Conservation (phyloP, 2,329 filamentous ascomycete species). For the Cryoendolithus antarcticus region DNA sequence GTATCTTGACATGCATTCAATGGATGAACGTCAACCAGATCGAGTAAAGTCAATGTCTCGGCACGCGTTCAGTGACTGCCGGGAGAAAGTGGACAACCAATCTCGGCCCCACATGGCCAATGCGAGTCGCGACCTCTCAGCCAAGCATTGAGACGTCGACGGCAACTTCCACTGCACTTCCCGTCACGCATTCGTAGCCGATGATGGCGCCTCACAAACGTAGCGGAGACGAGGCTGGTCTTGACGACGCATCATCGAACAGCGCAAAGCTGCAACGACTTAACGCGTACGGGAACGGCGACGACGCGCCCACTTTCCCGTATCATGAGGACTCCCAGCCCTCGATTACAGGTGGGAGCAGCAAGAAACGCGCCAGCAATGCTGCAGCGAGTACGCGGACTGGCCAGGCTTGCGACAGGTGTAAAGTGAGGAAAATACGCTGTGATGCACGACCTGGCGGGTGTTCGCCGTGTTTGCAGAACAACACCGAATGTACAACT, state of each 20-base stretch:
- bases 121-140: too few relatives aligned
- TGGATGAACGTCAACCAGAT: too few relatives aligned
- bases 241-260: slow-evolving; percentile 2
- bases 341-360: not conserved
- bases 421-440: slow-evolving; percentile 81
- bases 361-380: slow-evolving; percentile 1
- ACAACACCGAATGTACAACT: slow-evolving; percentile 66
- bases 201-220: slow-evolving; percentile 10
- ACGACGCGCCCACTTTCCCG: too few relatives aligned
- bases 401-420: slow-evolving; percentile 78
- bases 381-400: slow-evolving; percentile 35
- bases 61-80: too few relatives aligned
- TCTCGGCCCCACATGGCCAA: too few relatives aligned
- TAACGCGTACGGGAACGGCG: not conserved
- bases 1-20: too few relatives aligned
- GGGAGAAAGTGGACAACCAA: too few relatives aligned
- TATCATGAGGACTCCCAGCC: too few relatives aligned
- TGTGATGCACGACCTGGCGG: slow-evolving; percentile 72
- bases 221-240: slow-evolving; percentile 11
- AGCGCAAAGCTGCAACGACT: slow-evolving; percentile 2
- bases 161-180: slow-evolving; percentile 13
- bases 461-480: slow-evolving; percentile 69
- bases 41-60: too few relatives aligned
- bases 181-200: slow-evolving; percentile 2
- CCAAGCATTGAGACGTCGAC: slow-evolving; percentile 1